Base-by-base conservation (phyloP, 352 stramenopile species). In the Thalassiosira exigua region DNA sequence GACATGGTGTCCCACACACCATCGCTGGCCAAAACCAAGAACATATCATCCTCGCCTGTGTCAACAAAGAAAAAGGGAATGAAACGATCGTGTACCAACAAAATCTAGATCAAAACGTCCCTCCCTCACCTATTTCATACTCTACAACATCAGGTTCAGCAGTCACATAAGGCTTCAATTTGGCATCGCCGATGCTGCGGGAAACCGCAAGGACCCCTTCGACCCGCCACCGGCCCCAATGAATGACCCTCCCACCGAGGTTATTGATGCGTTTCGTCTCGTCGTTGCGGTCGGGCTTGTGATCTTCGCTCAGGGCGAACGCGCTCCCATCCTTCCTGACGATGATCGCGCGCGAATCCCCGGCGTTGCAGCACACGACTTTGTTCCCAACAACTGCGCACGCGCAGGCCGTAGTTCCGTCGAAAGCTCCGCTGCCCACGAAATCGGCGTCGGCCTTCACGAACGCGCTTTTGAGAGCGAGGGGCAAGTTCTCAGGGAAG, bases 1-100 rank as follows among this genome's bases (percentile, higher is more conserved):
- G 88, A 88, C 85, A 96, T 90, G 33, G 95, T 95, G 83, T 97
- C 94, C 90, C 91, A 97, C 29, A 97, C 82, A 19, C 94, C 94
- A 80, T 97, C 94, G 59, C 84, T 95, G 12, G 91, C 94, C 48
- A 97, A 60, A 21, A 97, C 80, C 41, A 97, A 79, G 54, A 95
- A 96, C 84, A 93, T 88, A 69, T 96, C 93, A 58, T 95, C 87
- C 9, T 91, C 82, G 5, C 71, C 74, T 81, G 41, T 21, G 26
- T 19, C 51, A 69, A 9, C 33, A 7, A 5, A n/a, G 32, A 21
- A 33, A 36, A 19, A 44, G 54, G 36, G 11, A 1, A 19, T 48
- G 29, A 53, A 76, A 32, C n/a, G n/a, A 32, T 26, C 46, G 48
- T 65, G 0, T 14, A 17, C 1, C 17, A 29, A 58, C 39, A n/a